phyloP scores from a whole-genome alignment of 2,329 filamentous ascomycete species.

The Fusarium caatingaense region DNA sequence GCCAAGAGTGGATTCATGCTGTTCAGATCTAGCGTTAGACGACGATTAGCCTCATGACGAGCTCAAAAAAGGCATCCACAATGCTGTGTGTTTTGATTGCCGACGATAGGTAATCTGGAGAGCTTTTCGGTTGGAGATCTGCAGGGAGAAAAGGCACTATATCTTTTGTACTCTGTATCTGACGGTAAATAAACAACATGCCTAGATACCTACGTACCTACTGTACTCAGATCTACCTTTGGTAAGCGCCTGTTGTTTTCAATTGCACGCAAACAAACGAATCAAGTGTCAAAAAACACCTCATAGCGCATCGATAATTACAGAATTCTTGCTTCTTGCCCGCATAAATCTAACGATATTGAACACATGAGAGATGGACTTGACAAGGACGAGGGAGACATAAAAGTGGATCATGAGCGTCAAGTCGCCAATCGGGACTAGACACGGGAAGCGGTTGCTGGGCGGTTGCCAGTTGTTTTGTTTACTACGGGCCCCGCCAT shows the following conservation, averaged over 20 bases:
- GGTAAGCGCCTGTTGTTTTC: neutral
- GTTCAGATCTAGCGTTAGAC: constrained; percentile 4
- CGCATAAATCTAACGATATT: constrained; percentile 22
- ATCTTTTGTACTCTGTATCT: neutral
- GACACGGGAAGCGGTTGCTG: constrained; percentile 46
- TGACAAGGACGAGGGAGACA: constrained; percentile 34
- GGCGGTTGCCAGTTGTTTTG: constrained; percentile 51
- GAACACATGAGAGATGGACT: constrained; percentile 25
- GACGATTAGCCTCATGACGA: constrained; percentile 16
- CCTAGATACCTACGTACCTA: no score
- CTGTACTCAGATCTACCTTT: neutral
- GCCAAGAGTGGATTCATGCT: constrained; percentile 18
- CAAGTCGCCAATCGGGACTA: constrained; percentile 42
- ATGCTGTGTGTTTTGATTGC: constrained; percentile 21
- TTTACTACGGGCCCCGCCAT: constrained; percentile 49
- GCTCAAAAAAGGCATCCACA: constrained; percentile 10
- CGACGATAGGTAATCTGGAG: constrained; percentile 12
- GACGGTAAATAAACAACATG: constrained; percentile 9
- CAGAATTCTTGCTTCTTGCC: constrained; percentile 12
- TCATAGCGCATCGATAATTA: constrained; percentile 16
- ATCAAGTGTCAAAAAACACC: neutral
- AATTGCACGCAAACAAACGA: neutral
- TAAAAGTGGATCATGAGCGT: constrained; percentile 25
- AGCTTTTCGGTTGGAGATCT: constrained; percentile 13
- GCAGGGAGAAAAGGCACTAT: constrained; percentile 10